Conservation (phyloP, 176 grass and related monocot species). For the Cenchrus americanus region DNA sequence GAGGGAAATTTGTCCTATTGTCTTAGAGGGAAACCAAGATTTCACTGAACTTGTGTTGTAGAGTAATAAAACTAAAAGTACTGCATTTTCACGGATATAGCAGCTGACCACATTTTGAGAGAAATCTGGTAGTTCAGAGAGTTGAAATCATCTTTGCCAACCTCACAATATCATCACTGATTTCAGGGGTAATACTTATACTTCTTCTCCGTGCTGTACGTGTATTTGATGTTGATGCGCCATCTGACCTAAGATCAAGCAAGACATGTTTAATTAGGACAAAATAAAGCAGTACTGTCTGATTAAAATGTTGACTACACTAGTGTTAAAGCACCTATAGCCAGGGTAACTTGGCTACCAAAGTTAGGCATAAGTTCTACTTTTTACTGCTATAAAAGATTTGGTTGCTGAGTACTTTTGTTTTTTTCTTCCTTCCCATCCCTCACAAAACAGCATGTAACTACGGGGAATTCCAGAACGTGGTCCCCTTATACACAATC, state of each 20-base stretch:
- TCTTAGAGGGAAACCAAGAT: too few species aligned
- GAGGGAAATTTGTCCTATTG: too few species aligned
- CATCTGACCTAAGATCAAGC: constrained; percentile 80
- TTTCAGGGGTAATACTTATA: constrained; percentile 91
- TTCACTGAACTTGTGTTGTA: too few species aligned
- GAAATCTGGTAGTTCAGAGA: neutral
- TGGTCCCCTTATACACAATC: too few species aligned
- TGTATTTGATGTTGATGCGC: constrained; percentile 79
- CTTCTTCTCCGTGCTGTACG: constrained; percentile 62
- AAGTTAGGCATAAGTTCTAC: neutral
- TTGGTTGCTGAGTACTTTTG: neutral
- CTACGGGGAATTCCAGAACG: neutral
- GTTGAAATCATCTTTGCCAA: constrained; percentile 50
- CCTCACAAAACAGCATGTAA: constrained; percentile 11
- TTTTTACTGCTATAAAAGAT: neutral
- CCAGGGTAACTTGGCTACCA: constrained; percentile 7
- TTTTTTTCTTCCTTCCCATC: neutral
- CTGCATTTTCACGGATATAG: neutral
- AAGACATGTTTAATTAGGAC: constrained; percentile 49
- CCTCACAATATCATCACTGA: constrained; percentile 98
- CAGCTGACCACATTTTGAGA: neutral
- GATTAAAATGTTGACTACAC: constrained; percentile 26
- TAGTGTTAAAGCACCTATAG: constrained; percentile 31
- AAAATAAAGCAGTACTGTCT: constrained; percentile 34
- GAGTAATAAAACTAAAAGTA: neutral